Percentiles rank a stretch among this genome's conserved stretches.
Evolutionary conservation across 305 asterid genomes (phyloP).

Genomic region (Rubia balearica): DNA sequence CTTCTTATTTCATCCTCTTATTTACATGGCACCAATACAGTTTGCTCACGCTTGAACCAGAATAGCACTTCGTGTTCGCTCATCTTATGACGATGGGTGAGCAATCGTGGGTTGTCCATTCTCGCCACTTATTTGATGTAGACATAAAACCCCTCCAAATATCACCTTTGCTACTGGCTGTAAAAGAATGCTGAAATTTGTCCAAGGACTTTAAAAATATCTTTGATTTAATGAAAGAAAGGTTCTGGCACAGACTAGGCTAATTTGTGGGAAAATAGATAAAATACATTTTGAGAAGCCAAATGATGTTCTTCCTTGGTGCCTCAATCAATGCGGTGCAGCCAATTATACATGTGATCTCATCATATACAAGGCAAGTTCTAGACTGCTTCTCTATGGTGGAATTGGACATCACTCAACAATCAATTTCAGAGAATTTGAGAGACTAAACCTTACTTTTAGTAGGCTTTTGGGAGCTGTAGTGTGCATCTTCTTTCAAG

Average conservation of each 20-base stretch:
- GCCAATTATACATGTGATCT: not conserved
- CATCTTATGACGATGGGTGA: not conserved
- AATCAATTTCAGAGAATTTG: not conserved
- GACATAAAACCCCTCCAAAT: not conserved
- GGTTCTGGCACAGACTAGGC: not conserved
- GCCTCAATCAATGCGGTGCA: not conserved
- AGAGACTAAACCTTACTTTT: not conserved
- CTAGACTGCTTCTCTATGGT: not conserved
- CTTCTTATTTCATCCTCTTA: not conserved
- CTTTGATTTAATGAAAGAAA: not conserved
- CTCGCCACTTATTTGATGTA: not conserved
- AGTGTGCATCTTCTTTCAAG: not conserved
- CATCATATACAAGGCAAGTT: not conserved
- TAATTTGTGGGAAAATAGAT: not conserved
- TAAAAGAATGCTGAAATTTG: no score
- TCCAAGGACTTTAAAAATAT: not conserved
- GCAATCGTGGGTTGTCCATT: not conserved
- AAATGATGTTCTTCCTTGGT: not conserved
- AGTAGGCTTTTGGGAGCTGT: not conserved
- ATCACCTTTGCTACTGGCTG: not conserved
- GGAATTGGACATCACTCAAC: not conserved
- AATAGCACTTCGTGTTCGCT: conserved; percentile 1
- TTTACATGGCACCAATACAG: conserved; percentile 6
- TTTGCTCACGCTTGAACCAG: not conserved
- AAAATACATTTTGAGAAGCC: conserved; percentile 1